These are phyloP conservation scores for Macrolepiota fuliginosa DNA, from an alignment of 768 basidiomycete genomes.

Conservation along the genomic window DNA sequence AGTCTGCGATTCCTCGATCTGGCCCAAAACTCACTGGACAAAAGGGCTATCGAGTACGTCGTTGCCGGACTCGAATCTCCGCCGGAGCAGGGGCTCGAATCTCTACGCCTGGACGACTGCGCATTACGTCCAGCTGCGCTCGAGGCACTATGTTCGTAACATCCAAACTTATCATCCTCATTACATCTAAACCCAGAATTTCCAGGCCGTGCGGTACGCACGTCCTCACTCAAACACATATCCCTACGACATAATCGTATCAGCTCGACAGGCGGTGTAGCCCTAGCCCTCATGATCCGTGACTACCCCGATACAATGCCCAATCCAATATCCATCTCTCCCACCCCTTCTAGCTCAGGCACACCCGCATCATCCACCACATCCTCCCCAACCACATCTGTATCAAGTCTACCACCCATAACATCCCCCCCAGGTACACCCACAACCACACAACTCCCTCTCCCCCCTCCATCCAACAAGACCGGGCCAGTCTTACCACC, in stretches of 20 bases:
- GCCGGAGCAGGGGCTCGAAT: conserved; percentile 60
- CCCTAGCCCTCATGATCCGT: conserved; percentile 92
- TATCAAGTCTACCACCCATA: conserved; percentile 26
- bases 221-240: conserved; percentile 82
- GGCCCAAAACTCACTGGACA: conserved; percentile 83
- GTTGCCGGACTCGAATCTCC: conserved; percentile 60
- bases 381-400: conserved; percentile 35
- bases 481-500: conserved; percentile 29
- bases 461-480: neutral
- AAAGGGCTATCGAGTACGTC: conserved; percentile 80
- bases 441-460: conserved; percentile 23
- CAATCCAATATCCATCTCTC: conserved; percentile 23
- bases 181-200: conserved; percentile 4
- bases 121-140: conserved; percentile 67
- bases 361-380: conserved; percentile 33
- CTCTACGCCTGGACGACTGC: conserved; percentile 89
- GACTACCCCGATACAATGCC: conserved; percentile 87
- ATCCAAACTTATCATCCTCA: neutral
- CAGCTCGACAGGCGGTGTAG: conserved; percentile 79
- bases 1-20: conserved; percentile 85
- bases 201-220: conserved; percentile 78
- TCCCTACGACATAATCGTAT: conserved; percentile 90
- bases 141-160: conserved; percentile 72
- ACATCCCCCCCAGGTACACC: conserved; percentile 28
- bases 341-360: conserved; percentile 24